A percentile compares a stretch with the other conserved stretches of the same genome.
Evolutionary conservation across 352 stramenopile genomes (phyloP).

Genomic region (Phytophthora crassamura): DNA sequence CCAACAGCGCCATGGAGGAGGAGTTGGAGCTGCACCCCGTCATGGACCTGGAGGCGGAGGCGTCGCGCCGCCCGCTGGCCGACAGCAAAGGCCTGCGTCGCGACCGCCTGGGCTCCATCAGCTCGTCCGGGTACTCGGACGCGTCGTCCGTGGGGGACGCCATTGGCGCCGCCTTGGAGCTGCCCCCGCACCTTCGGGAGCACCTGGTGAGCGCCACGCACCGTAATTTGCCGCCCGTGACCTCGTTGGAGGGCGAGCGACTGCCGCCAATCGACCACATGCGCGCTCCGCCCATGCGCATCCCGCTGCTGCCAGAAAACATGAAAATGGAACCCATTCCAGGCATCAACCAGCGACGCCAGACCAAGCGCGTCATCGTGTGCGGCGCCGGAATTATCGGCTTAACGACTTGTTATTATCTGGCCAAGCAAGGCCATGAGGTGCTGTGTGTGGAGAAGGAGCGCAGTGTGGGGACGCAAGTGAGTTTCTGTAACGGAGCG

Average conservation of each 20-base stretch:
- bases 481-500: constrained; percentile 82
- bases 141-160: constrained; percentile 41
- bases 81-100: constrained; percentile 43
- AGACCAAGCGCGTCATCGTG: constrained; percentile 87
- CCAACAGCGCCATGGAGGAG: constrained; percentile 54
- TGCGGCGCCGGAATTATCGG: constrained; percentile 88
- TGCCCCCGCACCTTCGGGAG: constrained; percentile 67
- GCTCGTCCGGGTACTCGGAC: constrained; percentile 51
- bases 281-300: constrained; percentile 62
- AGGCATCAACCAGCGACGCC: constrained; percentile 57
- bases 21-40: constrained; percentile 51
- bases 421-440: constrained; percentile 86
- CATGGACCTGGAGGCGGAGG: constrained; percentile 45
- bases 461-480: constrained; percentile 75
- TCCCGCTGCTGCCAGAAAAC: constrained; percentile 60
- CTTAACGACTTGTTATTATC: constrained; percentile 86
- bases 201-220: constrained; percentile 59
- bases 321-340: constrained; percentile 75
- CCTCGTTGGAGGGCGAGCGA: constrained; percentile 51
- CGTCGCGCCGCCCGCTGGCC: constrained; percentile 36
- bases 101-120: constrained; percentile 43
- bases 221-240: constrained; percentile 34
- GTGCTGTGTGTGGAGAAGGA: constrained; percentile 90
- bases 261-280: constrained; percentile 69
- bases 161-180: constrained; percentile 41